Percentiles rank a stretch among this genome's conserved stretches.
Conservation (phyloP, 2,329 filamentous ascomycete genomes). For the Diplodia intermedia region DNA sequence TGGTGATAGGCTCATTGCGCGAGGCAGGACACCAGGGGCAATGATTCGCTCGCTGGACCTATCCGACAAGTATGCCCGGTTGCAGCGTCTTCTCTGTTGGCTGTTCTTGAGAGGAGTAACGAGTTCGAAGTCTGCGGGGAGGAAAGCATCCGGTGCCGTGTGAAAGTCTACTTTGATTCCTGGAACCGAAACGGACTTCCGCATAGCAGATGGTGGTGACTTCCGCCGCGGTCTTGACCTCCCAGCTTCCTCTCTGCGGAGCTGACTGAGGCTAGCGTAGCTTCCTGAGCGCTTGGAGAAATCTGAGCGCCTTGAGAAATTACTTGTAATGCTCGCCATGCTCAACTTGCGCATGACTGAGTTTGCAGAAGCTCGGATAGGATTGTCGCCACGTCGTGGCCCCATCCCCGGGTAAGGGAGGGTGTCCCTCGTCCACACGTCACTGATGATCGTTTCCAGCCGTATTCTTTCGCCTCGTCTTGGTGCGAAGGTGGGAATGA, state of each 20-base stretch:
- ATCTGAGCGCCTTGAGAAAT: constrained; percentile 63
- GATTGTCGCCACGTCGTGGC: constrained; percentile 69
- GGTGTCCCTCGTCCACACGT: constrained; percentile 83
- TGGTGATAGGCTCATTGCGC: constrained; percentile 27
- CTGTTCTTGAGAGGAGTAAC: constrained; percentile 11
- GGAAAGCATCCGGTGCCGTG: constrained; percentile 55
- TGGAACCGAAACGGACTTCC: constrained; percentile 34
- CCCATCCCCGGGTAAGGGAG: constrained; percentile 86
- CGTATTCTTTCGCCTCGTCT: constrained; percentile 76
- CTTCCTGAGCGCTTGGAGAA: constrained; percentile 76
- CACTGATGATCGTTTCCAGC: constrained; percentile 74
- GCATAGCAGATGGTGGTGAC: constrained; percentile 38
- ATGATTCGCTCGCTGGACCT: constrained; percentile 18
- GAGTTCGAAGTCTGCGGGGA: constrained; percentile 58
- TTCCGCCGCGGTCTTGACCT: constrained; percentile 39
- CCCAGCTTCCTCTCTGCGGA: constrained; percentile 46
- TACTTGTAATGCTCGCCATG: constrained; percentile 77
- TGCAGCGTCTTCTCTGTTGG: constrained; percentile 9
- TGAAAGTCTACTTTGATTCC: constrained; percentile 53
- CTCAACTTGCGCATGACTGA: constrained; percentile 89
- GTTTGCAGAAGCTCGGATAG: constrained; percentile 79
- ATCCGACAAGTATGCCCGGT: constrained; percentile 22
- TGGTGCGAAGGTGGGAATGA: constrained; percentile 75
- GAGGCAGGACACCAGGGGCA: constrained; percentile 23
- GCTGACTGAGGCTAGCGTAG: constrained; percentile 52